Evolutionary conservation across 148 eudicot genomes (phyloP).

Genomic region (Rhododendron kiyosumense): DNA sequence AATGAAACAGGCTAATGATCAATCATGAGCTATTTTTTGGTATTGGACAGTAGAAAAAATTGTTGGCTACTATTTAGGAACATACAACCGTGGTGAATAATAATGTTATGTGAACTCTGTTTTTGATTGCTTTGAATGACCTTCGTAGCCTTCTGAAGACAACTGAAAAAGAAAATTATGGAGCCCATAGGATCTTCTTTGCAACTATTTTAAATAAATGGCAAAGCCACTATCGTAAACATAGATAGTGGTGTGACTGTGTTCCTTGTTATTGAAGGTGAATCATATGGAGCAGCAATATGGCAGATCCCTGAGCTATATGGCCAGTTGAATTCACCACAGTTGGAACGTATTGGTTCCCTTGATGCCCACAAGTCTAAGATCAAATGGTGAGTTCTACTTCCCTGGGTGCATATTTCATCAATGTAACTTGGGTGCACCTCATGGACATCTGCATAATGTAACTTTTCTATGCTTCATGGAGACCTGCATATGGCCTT

Average conservation of each 20-base stretch:
- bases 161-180: background rate
- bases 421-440: background rate
- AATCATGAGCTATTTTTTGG: background rate
- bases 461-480: background rate
- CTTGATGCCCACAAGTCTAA: constrained; percentile 71
- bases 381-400: constrained; percentile 57
- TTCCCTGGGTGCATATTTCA: background rate
- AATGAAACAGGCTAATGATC: background rate
- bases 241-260: background rate
- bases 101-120: background rate
- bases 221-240: background rate
- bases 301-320: constrained; percentile 99
- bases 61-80: background rate
- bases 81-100: background rate
- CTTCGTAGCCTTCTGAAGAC: background rate
- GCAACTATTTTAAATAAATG: background rate
- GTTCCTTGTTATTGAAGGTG: constrained; percentile 50
- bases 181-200: background rate
- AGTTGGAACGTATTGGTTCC: constrained; percentile 75
- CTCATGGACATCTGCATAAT: background rate
- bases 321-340: constrained; percentile 92
- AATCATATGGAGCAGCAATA: constrained; percentile 87
- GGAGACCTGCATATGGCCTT: background rate
- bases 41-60: background rate
- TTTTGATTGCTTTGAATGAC: background rate